Conservation (phyloP, 177 flowering plant genomes). For the Vitis hybrid region DNA sequence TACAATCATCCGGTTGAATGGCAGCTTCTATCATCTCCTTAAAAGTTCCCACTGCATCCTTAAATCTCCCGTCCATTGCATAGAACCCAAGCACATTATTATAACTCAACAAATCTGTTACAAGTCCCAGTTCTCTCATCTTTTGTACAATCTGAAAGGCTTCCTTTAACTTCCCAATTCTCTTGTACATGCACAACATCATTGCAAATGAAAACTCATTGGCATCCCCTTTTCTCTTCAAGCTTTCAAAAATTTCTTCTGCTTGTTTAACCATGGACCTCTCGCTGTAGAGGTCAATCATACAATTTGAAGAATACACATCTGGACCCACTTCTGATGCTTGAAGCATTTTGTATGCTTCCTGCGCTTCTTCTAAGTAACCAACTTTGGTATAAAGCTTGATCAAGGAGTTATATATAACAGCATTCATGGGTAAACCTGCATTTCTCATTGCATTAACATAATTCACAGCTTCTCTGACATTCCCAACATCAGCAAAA, state of each 20-base stretch:
- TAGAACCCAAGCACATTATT: slow-evolving; percentile 70
- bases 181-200: slow-evolving; percentile 93
- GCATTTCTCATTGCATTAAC: slow-evolving; percentile 53
- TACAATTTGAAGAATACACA: slow-evolving; percentile 79
- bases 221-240: slow-evolving; percentile 60
- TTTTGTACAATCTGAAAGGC: slow-evolving; percentile 57
- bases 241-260: slow-evolving; percentile 57
- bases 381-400: slow-evolving; percentile 94
- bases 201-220: slow-evolving; percentile 90
- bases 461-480: slow-evolving; percentile 49
- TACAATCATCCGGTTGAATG: slow-evolving; percentile 71
- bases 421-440: slow-evolving; percentile 58
- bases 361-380: slow-evolving; percentile 75
- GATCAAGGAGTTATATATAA: slow-evolving; percentile 77
- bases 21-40: slow-evolving; percentile 54
- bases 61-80: slow-evolving; percentile 65
- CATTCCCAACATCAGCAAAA: slow-evolving; percentile 75
- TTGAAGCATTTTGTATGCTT: slow-evolving; percentile 53
- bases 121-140: slow-evolving; percentile 68
- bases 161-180: slow-evolving; percentile 53
- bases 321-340: slow-evolving; percentile 53
- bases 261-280: slow-evolving; percentile 69
- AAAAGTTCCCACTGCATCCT: slow-evolving; percentile 66
- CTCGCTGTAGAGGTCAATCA: slow-evolving; percentile 85
- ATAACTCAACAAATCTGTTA: slow-evolving; percentile 68